phyloP scores from a whole-genome alignment of 768 basidiomycete genomes.

The Megacollybia marginata region DNA sequence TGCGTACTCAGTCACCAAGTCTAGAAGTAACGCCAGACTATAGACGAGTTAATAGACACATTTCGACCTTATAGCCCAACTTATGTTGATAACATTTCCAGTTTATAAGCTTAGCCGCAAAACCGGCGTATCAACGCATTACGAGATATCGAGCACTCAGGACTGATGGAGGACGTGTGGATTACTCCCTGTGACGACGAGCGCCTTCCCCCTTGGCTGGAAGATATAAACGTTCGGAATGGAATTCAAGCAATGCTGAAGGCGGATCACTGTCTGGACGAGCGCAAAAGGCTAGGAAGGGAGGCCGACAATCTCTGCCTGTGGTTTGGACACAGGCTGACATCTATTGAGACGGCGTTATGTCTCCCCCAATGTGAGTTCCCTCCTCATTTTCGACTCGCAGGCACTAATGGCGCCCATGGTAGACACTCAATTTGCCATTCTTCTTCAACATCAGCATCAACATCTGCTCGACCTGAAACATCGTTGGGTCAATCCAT shows the following conservation, averaged over 20 bases:
- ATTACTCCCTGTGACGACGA: neutral
- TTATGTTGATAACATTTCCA: too few species aligned
- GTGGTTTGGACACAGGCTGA: conserved; percentile 25
- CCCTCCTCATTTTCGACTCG: neutral
- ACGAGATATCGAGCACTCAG: too few species aligned
- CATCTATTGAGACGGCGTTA: conserved; percentile 7
- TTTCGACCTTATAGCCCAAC: too few species aligned
- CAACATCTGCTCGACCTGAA: conserved; percentile 11
- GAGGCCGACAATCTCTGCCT: conserved; percentile 27
- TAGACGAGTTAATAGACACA: too few species aligned
- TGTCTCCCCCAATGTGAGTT: neutral
- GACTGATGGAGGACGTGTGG: neutral
- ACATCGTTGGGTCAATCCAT: conserved; percentile 12
- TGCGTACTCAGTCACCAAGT: too few species aligned
- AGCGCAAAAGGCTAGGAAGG: conserved; percentile 12
- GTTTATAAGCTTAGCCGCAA: too few species aligned
- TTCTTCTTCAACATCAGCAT: conserved; percentile 3
- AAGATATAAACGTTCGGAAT: neutral
- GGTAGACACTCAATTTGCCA: neutral
- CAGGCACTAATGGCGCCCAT: neutral
- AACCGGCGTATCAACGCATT: too few species aligned
- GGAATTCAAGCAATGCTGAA: conserved; percentile 12
- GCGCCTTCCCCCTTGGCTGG: neutral
- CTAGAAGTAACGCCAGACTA: too few species aligned
- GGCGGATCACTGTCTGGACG: conserved; percentile 21